Base-by-base conservation (phyloP, 2,329 filamentous ascomycete genomes). In the Bipolaris zeicola region DNA sequence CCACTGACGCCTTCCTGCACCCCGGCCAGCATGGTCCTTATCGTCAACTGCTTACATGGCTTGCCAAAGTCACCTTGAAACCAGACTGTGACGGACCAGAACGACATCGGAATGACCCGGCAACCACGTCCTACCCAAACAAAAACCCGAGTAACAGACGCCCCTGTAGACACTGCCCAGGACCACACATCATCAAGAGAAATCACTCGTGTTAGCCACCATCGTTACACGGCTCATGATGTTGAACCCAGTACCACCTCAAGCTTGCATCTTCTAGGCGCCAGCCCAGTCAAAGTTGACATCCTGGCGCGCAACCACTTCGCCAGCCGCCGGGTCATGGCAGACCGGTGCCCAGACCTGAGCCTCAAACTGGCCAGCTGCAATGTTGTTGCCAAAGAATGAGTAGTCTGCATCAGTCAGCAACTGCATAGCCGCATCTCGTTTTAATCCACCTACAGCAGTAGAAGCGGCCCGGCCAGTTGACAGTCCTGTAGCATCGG, bases 341-440 rank as follows among this genome's bases (percentile, higher is more conserved):
- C 72, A 74, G 26, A 72, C 62, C 0, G 68, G 71, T 1, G 61
- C 65, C 68, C 68, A 75, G 26, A 75, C 72, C 42, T 75, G 70
- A 46, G 63, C 50, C 52, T 62, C 49, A 57, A 73, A 74, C 48
- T 69, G 62, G 33, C 67, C 69, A 7, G 52, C 48, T 28, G 65
- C 66, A 54, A 74, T 57, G 37, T 73, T 72, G 64, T 75, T 75
- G 60, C 73, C 72, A 38, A 57, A 62, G 44, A 50, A 65, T 22
- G 70, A 66, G 57, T 75, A 75, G 63, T 73, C 73, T 75, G 41
- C 11, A 2, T 5, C 1, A 6, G 44, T 73, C 38, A 70, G 61
- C 44, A 39, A 34, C 24, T 5, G 16, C 8, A 3, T 18, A 1
- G 16, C 8, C 10, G n/a, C 2, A 10, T 3, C 2, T n/a, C 22